Conservation (phyloP, 352 stramenopile species). For the Globisporangium rhizosaccharum region DNA sequence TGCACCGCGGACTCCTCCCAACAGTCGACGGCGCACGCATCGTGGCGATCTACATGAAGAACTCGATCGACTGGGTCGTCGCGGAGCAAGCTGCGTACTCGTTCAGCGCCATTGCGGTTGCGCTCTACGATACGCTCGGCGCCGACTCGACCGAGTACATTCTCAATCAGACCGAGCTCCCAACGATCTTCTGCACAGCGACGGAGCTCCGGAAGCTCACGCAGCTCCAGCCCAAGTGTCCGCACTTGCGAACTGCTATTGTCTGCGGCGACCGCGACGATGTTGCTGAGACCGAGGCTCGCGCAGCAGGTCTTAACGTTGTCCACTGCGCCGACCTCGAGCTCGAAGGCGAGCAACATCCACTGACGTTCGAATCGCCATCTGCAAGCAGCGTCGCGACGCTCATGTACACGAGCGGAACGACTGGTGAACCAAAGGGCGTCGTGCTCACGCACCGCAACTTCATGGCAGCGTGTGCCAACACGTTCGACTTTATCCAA, state of each 20-base stretch:
- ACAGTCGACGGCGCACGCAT: slow-evolving; percentile 39
- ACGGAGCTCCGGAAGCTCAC: slow-evolving; percentile 45
- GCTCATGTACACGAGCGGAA: slow-evolving; percentile 95
- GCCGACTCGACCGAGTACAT: slow-evolving; percentile 68
- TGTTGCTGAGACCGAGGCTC: slow-evolving; percentile 28
- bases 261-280: slow-evolving; percentile 32
- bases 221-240: slow-evolving; percentile 31
- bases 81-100: slow-evolving; percentile 80
- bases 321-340: slow-evolving; percentile 36
- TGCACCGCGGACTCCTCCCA: slow-evolving; percentile 39
- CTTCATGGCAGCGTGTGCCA: slow-evolving; percentile 28
- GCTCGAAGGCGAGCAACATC: slow-evolving; percentile 26
- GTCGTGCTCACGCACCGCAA: slow-evolving; percentile 92
- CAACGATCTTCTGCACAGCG: slow-evolving; percentile 59
- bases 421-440: slow-evolving; percentile 94
- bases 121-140: slow-evolving; percentile 80
- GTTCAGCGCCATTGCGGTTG: slow-evolving; percentile 37
- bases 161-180: slow-evolving; percentile 66
- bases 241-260: slow-evolving; percentile 41
- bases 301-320: slow-evolving; percentile 30
- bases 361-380: slow-evolving; percentile 24
- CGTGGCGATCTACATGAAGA: slow-evolving; percentile 95
- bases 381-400: slow-evolving; percentile 81
- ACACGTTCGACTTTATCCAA: slow-evolving; percentile 36
- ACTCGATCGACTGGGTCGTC: slow-evolving; percentile 94